Base-by-base conservation (phyloP, 1,284 basidiomycete genomes). In the Irpex sp. region DNA sequence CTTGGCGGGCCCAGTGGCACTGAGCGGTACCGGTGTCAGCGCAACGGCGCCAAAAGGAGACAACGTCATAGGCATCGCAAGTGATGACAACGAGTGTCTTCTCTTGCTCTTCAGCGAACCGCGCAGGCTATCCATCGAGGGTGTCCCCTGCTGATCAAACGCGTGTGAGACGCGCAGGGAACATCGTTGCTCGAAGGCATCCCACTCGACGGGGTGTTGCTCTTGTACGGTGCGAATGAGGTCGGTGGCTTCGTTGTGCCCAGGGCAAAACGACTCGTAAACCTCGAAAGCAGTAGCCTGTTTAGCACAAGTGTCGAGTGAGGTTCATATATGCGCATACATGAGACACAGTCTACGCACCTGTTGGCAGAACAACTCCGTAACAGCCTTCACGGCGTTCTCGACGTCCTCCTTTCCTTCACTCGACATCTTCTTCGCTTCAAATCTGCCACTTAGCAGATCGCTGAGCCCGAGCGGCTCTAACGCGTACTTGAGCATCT, bases 261-360 rank as follows among this genome's bases (percentile, higher is more conserved):
- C 87, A 0, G 91, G 84, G 69, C 94, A 96, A 68, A 93, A 96
- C 10, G 81, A 75, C 72, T 93, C 84, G 76, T 97, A 97, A 1
- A 86, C 80, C 60, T 82, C 78, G 68, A 96, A 95, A 49, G 82
- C 78, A 14, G 86, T 77, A 18, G 87, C 86, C 92, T 94, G 68
- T 45, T n/a, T 14, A 5, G 39, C 12, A 28, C 28, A 45, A 45
- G 0, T 4, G n/a, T 45, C n/a, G 65, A 9, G 63, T 49, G 60
- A 9, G 23, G 35, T n/a, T 36, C 39, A 61, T 59, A 59, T 10
- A n/a, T 37, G 63, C 10, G 60, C 57, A 16, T 58, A 60, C 57
- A 63, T 57, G 37, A 14, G 12, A 35, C 45, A 65, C 66, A 37
- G 6, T 33, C 3, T 7, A 33, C 67, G 35, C 36, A 72, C 72